phyloP scores from a whole-genome alignment of 225 moss, liverwort and hornwort species.

The Neckera pumila region DNA sequence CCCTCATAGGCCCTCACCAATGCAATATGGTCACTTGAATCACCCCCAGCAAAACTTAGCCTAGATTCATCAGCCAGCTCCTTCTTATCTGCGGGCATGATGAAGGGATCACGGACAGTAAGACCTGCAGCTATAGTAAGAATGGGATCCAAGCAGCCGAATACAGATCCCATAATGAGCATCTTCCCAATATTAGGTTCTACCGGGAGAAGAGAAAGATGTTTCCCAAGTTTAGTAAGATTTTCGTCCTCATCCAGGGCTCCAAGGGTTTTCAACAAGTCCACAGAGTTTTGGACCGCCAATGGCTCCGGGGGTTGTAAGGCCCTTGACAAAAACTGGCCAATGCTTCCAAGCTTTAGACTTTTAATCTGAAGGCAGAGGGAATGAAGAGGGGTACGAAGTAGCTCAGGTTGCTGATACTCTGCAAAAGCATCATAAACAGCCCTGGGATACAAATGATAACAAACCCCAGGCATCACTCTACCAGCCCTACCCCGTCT shows the following conservation, averaged over 20 bases:
- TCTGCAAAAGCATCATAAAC: slow-evolving; percentile 84
- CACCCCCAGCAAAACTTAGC: slow-evolving; percentile 60
- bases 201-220: slow-evolving; percentile 78
- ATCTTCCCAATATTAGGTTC: slow-evolving; percentile 96
- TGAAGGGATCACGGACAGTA: slow-evolving; percentile 80
- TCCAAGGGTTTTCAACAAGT: slow-evolving; percentile 85
- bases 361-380: slow-evolving; percentile 97
- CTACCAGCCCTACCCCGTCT: slow-evolving; percentile 93
- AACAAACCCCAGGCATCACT: slow-evolving; percentile 83
- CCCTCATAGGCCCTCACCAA: slow-evolving; percentile 90
- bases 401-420: slow-evolving; percentile 90
- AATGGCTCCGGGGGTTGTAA: slow-evolving; percentile 83
- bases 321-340: slow-evolving; percentile 75
- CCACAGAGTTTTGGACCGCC: slow-evolving; percentile 86
- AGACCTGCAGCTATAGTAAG: slow-evolving; percentile 91
- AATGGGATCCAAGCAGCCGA: slow-evolving; percentile 85
- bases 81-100: slow-evolving; percentile 81
- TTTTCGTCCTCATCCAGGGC: slow-evolving; percentile 80
- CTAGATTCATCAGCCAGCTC: slow-evolving; percentile 63
- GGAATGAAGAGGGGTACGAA: slow-evolving; percentile 93
- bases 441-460: slow-evolving; percentile 84
- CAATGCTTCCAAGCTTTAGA: slow-evolving; percentile 74
- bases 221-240: slow-evolving; percentile 79
- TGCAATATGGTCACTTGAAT: slow-evolving; percentile 84
- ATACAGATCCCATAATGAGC: slow-evolving; percentile 88